Evolutionary conservation across 768 basidiomycete genomes (phyloP).

Genomic region (Russula griseocarnosa): DNA sequence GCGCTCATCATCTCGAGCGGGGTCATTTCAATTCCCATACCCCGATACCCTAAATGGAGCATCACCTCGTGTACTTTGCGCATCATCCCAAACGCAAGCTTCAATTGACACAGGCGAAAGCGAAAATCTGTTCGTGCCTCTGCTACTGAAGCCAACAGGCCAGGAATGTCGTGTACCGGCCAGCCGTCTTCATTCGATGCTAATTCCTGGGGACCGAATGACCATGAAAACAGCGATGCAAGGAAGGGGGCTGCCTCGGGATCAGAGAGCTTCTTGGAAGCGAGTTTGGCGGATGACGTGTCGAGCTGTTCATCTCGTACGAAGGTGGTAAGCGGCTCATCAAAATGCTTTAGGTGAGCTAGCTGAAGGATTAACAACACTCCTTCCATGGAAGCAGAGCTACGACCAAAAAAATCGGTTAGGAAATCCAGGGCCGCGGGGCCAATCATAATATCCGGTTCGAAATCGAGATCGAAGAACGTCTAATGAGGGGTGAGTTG

Average conservation of each 20-base stretch:
- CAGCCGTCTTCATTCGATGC: constrained; percentile 26
- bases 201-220: constrained; percentile 25
- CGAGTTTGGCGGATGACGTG: neutral
- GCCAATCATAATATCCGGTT: constrained; percentile 59
- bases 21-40: constrained; percentile 31
- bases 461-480: constrained; percentile 61
- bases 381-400: constrained; percentile 54
- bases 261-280: constrained; percentile 23
- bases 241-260: constrained; percentile 36
- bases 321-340: constrained; percentile 52
- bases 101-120: constrained; percentile 36
- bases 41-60: constrained; percentile 39
- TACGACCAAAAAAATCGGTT: constrained; percentile 52
- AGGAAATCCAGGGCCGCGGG: constrained; percentile 53
- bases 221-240: constrained; percentile 30
- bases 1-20: constrained; percentile 43
- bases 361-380: constrained; percentile 62
- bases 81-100: constrained; percentile 49
- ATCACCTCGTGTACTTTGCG: constrained; percentile 44
- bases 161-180: constrained; percentile 32
- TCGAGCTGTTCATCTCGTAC: constrained; percentile 32
- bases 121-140: constrained; percentile 39
- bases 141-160: constrained; percentile 38
- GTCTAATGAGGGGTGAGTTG: constrained; percentile 37
- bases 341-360: constrained; percentile 66